Conservation (phyloP, 768 basidiomycete genomes). For the Tricholoma furcatifolium region DNA sequence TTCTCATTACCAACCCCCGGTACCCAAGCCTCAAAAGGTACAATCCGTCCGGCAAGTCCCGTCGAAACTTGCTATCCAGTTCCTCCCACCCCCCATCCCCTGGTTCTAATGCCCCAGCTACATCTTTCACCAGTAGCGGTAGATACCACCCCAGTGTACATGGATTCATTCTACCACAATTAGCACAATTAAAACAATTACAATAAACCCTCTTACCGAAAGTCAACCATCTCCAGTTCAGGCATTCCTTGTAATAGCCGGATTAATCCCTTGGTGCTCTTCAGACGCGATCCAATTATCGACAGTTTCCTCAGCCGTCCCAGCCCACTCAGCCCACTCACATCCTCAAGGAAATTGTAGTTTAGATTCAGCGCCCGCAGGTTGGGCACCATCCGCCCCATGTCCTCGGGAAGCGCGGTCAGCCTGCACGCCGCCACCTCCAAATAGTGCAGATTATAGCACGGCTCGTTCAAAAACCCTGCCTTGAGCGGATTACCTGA, state of each 20-base stretch:
- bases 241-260: conserved; percentile 67
- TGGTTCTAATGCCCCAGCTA: conserved; percentile 65
- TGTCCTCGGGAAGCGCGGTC: conserved; percentile 64
- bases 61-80: conserved; percentile 83
- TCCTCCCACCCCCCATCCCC: conserved; percentile 58
- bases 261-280: conserved; percentile 72
- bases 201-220: conserved; percentile 52
- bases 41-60: conserved; percentile 83
- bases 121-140: conserved; percentile 73
- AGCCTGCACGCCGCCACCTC: conserved; percentile 89
- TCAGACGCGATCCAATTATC: conserved; percentile 81
- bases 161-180: conserved; percentile 77
- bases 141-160: conserved; percentile 96
- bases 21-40: conserved; percentile 89
- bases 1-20: conserved; percentile 83
- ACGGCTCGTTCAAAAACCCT: conserved; percentile 66
- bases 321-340: conserved; percentile 66
- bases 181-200: conserved; percentile 1
- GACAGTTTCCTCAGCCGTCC: conserved; percentile 78
- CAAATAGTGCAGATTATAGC: conserved; percentile 89
- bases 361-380: conserved; percentile 91
- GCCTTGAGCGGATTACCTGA: conserved; percentile 65
- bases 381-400: conserved; percentile 74
- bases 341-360: conserved; percentile 91
- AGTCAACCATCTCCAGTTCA: conserved; percentile 87